Conservation (phyloP, 129 eudicot species). For the Logfia minima region DNA sequence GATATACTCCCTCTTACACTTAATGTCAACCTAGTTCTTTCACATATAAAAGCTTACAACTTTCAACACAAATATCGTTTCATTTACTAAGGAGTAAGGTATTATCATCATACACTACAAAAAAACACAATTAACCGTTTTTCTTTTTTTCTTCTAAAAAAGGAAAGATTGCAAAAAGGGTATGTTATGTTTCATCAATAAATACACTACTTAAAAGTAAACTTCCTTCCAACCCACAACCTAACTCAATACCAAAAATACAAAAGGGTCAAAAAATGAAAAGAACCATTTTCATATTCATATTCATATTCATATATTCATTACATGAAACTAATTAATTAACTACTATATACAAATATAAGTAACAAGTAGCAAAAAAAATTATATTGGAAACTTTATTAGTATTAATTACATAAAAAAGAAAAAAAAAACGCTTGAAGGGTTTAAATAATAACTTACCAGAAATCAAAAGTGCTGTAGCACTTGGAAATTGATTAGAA, state of each 20-base stretch:
- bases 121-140: neutral
- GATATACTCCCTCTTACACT: slow-evolving; percentile 16
- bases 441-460: neutral
- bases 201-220: neutral
- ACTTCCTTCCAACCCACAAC: neutral
- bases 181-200: neutral
- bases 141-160: neutral
- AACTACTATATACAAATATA: neutral
- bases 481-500: slow-evolving; percentile 8
- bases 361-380: neutral
- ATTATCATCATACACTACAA: neutral
- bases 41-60: neutral
- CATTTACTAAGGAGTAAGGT: neutral
- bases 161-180: slow-evolving; percentile 12
- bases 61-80: neutral
- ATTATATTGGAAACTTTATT: neutral
- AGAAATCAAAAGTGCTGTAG: neutral
- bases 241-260: neutral
- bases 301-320: neutral
- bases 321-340: neutral
- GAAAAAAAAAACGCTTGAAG: neutral
- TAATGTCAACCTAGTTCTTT: slow-evolving; percentile 13
- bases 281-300: neutral
- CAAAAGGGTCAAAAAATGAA: neutral
- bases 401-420: neutral